These are phyloP conservation scores for Tetrahymena borealis DNA, from an alignment of 73 alveolate genomes.

Conservation along the genomic window DNA sequence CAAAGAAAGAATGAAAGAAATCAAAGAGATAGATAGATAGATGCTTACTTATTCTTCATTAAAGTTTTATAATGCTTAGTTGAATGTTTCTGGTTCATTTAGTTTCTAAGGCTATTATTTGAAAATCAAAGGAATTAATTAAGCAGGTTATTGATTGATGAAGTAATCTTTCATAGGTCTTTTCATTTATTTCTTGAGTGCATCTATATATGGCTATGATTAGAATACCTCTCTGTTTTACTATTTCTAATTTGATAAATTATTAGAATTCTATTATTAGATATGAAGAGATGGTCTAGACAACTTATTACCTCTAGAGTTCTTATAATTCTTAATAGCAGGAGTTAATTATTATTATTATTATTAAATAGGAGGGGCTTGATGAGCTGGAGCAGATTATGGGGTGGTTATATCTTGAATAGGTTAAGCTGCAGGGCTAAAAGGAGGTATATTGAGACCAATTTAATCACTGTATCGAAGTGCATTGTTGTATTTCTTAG, in stretches of 20 bases:
- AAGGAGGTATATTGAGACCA: background rate
- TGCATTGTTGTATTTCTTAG: background rate
- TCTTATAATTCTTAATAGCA: background rate
- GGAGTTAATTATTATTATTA: background rate
- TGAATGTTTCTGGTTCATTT: background rate
- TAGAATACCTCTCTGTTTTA: background rate
- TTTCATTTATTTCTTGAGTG: background rate
- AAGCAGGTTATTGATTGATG: background rate
- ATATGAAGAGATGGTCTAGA: background rate
- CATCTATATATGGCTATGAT: background rate
- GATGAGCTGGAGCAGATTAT: background rate
- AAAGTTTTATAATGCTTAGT: background rate
- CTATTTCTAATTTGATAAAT: background rate
- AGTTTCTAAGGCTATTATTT: background rate
- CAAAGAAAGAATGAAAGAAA: too few species aligned
- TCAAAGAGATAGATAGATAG: too few species aligned
- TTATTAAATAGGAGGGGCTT: background rate
- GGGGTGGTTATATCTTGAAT: background rate
- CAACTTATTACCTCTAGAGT: background rate
- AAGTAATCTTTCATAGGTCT: background rate
- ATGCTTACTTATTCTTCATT: too few species aligned
- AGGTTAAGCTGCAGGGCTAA: background rate
- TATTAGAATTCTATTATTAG: background rate
- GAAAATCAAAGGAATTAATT: background rate
- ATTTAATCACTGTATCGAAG: background rate